phyloP scores from a whole-genome alignment of 2,329 filamentous ascomycete species.

The Alternaria brassicicola region DNA sequence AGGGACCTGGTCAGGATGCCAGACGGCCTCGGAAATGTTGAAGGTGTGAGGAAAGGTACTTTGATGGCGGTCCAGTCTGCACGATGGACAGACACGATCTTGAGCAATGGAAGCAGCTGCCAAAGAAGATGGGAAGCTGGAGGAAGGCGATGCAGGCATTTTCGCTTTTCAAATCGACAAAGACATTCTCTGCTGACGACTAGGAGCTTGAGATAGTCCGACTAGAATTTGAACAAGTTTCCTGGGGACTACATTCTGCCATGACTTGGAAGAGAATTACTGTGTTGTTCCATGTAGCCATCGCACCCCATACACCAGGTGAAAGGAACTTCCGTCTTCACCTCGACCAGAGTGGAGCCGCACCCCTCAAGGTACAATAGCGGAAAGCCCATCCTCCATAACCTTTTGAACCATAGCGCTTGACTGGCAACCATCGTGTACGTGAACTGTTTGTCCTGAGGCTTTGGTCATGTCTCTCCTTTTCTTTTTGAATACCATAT shows the following conservation, averaged over 20 bases:
- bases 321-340: neutral
- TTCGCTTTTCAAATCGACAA: neutral
- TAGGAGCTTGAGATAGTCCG: neutral
- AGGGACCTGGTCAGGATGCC: neutral
- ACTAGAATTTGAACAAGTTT: neutral
- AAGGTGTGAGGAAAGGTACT: constrained; percentile 21
- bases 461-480: neutral
- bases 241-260: neutral
- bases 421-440: neutral
- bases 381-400: neutral
- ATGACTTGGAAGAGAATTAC: too few species aligned
- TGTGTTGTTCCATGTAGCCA: neutral
- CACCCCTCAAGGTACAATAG: neutral
- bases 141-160: neutral
- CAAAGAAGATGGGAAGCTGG: constrained; percentile 8
- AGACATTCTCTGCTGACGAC: constrained; percentile 11
- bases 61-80: constrained; percentile 10
- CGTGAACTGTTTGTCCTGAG: neutral
- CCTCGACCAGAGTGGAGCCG: neutral
- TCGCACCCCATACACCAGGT: neutral
- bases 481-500: neutral
- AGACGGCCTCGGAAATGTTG: constrained; percentile 17
- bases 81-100: constrained; percentile 7
- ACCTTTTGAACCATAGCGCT: neutral
- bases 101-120: constrained; percentile 11